Percentiles rank a stretch among this genome's conserved stretches.
Conservation (phyloP, 495 filamentous ascomycete species). For the Talaromyces nanjingensis region DNA sequence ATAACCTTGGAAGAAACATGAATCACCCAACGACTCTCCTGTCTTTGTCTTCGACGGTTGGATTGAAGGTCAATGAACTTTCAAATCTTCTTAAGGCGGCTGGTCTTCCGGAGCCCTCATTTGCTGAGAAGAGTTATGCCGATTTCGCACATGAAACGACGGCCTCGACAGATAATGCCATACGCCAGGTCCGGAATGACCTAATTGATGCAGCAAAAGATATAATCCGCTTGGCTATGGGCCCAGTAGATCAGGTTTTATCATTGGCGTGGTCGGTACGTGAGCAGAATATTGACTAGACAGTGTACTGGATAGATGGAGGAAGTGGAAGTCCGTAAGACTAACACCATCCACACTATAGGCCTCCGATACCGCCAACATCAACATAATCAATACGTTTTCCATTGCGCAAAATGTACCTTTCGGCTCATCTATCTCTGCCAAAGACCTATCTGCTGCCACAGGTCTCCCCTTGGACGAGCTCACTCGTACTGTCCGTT, state of each 20-base stretch:
- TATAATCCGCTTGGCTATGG: background rate
- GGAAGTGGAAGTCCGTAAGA: background rate
- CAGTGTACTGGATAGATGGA: background rate
- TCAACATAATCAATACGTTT: conserved; percentile 10
- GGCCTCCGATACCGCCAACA: conserved; percentile 10
- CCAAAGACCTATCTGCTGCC: conserved; percentile 16
- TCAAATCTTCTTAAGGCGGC: background rate
- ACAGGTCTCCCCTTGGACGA: conserved; percentile 17
- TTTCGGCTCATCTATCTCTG: conserved; percentile 15
- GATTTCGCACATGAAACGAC: background rate
- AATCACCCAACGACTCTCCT: background rate
- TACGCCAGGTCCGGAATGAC: background rate
- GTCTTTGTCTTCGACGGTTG: background rate
- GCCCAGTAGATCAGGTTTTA: background rate
- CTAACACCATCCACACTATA: conserved; percentile 1
- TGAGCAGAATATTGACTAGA: background rate
- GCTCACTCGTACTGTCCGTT: conserved; percentile 24
- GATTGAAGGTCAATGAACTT: background rate
- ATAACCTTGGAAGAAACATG: background rate
- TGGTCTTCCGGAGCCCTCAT: background rate
- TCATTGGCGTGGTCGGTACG: background rate
- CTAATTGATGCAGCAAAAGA: background rate
- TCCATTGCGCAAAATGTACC: conserved; percentile 27
- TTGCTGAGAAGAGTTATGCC: background rate
- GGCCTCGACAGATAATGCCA: background rate